Base-by-base conservation (phyloP, 192 early-diverging fungal species). In the Coemansia sp. region DNA sequence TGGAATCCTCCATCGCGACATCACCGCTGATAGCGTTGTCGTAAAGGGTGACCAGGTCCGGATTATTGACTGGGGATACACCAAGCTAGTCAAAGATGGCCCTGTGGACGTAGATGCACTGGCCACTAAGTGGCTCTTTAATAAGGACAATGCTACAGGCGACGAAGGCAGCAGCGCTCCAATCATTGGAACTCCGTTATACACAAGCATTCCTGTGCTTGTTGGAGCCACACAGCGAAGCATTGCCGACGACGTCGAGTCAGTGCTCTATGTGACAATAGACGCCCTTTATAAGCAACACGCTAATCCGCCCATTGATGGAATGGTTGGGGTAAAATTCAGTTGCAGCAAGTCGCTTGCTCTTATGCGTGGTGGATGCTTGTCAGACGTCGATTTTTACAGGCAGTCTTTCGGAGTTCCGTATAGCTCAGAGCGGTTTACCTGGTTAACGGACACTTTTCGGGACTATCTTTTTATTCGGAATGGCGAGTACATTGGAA, bases 1-100 rank as follows among this genome's bases (percentile, higher is more conserved):
- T 3, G 53, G 53, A n/a, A 54, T 54, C 8, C 12, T 54, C 26
- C 53, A 54, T 54, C 23, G 53, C 16, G 27, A 54, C 53, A 29
- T 54, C 26, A 27, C 53, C 0, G 29, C 26, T n/a, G 53, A 26
- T 26, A 54, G 27, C n/a, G 23, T 54, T 12, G 14, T 54, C 5
- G 53, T 54, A 26, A 54, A 54, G 29, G 23, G 23, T 26, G 29
- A 1, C 29, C 26, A 29, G 53, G 27, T 5, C 0, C 3, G 41
- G 3, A 16, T 54, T 7, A 54, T 54, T 3, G 53, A 54, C 27
- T 54, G 53, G 53, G 53, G 53, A 16, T n/a, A 32, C 18, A 12
- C 53, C 11, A 54, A 18, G 53, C 7, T 54, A 13, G 26, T n/a
- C 27, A 16, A 18, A 1, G n/a, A 26, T n/a, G 7, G 53, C 1